Base-by-base conservation (phyloP, 2,329 filamentous ascomycete species). In the Rosellinia necatrix region DNA sequence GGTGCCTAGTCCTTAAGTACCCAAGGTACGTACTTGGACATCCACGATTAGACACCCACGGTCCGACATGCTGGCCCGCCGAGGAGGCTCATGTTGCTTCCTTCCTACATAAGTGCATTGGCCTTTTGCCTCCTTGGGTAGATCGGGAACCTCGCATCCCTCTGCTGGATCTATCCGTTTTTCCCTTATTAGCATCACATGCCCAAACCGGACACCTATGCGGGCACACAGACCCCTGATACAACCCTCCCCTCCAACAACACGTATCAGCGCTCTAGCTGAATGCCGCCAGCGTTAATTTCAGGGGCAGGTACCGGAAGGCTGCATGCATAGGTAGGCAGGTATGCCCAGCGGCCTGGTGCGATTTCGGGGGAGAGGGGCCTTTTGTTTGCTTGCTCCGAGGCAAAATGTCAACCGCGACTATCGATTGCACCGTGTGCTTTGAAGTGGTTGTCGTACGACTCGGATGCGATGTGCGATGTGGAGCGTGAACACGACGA, bases 341-440 rank as follows among this genome's bases (percentile, higher is more conserved):
- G n/a, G n/a, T n/a, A 41, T 47, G 50, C 50, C 41, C 40, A 53
- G 50, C 25, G 30, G 41, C 19, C 42, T 53, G 34, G 34, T 21
- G 34, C 6, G 6, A 15, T 40, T 30, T 29, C 29, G 42, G 34
- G 17, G 19, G 35, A 38, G 35, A 19, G 8, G 34, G 13, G 34
- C 8, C 34, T 7, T 7, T 7, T 3, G 15, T 6, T 15, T 17
- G 38, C 38, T 46, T 24, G 15, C 25, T 42, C 19, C 19, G 17
- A 41, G 15, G 37, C 21, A 12, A 47, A 29, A 46, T 53, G 40
- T 40, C 46, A 49, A 40, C 38, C 24, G 25, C 38, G 25, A 7
- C 19, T 8, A 34, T 41, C 30, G 9, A 15, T 41, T 21, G 43
- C 49, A 15, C 27, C 43, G 25, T 21, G 35, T 32, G 27, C 42